phyloP scores from a whole-genome alignment of 116 monocot species.

The Trichopus zeylanicus region DNA sequence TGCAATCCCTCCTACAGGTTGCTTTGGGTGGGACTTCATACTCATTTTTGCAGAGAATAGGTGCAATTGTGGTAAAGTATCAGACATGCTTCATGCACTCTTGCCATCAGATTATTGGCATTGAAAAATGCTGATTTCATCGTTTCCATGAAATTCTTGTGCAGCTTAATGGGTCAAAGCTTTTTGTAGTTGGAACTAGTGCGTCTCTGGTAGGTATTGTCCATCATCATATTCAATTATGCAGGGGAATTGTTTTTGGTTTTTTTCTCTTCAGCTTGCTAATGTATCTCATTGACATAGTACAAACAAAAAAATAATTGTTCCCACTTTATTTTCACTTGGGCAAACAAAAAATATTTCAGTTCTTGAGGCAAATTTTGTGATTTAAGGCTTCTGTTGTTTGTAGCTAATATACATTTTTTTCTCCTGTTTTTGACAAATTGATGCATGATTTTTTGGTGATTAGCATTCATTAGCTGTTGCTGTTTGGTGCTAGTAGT shows the following conservation, averaged over 20 bases:
- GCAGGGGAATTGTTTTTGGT: neutral
- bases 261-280: neutral
- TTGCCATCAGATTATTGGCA: neutral
- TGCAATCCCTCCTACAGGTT: constrained; percentile 38
- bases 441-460: too few relatives aligned
- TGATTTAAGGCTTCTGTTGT: neutral
- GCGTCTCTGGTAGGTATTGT: constrained; percentile 73
- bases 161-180: constrained; percentile 88
- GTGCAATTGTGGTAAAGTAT: constrained; percentile 79
- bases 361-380: neutral
- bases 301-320: neutral
- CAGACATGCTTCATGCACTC: neutral
- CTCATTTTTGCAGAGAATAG: constrained; percentile 84
- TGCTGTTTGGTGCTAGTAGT: too few relatives aligned
- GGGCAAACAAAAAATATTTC: neutral
- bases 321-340: neutral
- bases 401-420: neutral
- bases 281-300: neutral
- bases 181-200: constrained; percentile 83
- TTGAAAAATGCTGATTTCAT: neutral
- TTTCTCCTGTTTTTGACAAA: too few relatives aligned
- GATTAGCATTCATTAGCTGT: too few relatives aligned
- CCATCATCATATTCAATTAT: neutral
- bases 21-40: constrained; percentile 85
- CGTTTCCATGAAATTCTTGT: neutral